phyloP scores from a whole-genome alignment of 208 protist genomes.

The Paratrypanosoma confusum region DNA sequence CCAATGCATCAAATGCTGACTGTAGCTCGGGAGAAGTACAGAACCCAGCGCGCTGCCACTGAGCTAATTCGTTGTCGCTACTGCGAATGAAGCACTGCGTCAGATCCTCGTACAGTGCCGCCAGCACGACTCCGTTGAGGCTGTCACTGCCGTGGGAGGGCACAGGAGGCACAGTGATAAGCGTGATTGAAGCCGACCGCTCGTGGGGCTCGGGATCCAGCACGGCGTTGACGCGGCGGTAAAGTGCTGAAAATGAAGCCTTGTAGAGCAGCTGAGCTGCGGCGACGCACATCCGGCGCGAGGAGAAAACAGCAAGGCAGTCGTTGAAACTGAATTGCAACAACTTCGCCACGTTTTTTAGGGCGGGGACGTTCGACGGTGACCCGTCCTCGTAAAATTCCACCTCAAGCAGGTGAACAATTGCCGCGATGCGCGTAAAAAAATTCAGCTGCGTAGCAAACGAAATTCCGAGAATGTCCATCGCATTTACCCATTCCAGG shows the following conservation, averaged over 20 bases:
- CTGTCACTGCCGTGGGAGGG: conserved; percentile 3
- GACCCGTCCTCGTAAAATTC: conserved; percentile 16
- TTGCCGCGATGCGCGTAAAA: conserved; percentile 4
- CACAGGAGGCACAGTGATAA: conserved; percentile 4
- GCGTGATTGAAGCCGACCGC: conserved; percentile 1
- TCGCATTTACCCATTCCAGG: conserved; percentile 2
- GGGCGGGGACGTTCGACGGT: conserved; percentile 11
- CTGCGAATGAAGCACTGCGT: conserved; percentile 6
- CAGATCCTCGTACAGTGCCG: conserved; percentile 11
- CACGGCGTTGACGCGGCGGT: conserved; percentile 4
- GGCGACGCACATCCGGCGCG: conserved; percentile 7
- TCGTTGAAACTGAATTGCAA: conserved; percentile 8
- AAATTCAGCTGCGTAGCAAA: conserved; percentile 2
- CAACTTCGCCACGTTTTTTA: conserved; percentile 8
- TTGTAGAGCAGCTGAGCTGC: conserved; percentile 9
- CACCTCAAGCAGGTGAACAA: conserved; percentile 15
- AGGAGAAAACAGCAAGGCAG: conserved; percentile 7
- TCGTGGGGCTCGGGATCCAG: neutral
- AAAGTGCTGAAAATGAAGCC: conserved; percentile 1
- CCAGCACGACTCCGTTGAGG: conserved; percentile 6
- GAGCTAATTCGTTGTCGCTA: conserved; percentile 9
- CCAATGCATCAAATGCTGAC: conserved; percentile 2
- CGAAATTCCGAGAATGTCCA: conserved; percentile 7
- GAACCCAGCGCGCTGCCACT: conserved; percentile 14
- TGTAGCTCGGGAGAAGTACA: neutral